phyloP scores from a whole-genome alignment of 1,284 basidiomycete species.

The Sparassis latifolia region DNA sequence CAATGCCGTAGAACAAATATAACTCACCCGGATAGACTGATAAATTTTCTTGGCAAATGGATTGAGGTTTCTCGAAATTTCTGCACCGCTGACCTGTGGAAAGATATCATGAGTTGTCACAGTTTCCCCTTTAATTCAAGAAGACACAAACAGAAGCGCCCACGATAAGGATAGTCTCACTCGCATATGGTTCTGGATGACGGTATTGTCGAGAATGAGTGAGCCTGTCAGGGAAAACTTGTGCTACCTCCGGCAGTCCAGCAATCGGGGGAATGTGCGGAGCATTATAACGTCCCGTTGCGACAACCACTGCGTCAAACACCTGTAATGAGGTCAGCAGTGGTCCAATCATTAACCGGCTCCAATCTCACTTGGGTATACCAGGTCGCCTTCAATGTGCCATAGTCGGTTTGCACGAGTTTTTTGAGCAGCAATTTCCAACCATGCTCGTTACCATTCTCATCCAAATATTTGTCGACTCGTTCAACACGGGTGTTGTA shows the following conservation, averaged over 20 bases:
- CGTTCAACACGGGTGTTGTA: not conserved
- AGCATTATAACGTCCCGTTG: not conserved
- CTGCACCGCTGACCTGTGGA: not conserved
- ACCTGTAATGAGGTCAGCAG: not conserved
- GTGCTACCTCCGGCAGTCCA: not conserved
- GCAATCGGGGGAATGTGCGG: not conserved
- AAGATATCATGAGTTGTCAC: not conserved
- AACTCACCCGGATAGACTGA: not conserved
- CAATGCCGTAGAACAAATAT: not conserved
- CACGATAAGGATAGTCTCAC: not conserved
- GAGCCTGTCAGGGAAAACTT: not conserved
- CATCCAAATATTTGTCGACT: not conserved
- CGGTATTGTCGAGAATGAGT: not conserved
- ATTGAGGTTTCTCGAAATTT: not conserved
- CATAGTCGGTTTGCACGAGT: not conserved
- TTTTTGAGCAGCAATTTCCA: not conserved
- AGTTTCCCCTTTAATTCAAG: not conserved
- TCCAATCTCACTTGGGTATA: not conserved
- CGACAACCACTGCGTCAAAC: not conserved
- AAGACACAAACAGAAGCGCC: not conserved
- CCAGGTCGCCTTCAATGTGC: not conserved
- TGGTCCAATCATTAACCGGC: not conserved
- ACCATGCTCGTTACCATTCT: not conserved
- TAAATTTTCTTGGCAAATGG: not conserved
- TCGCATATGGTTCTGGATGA: not conserved